phyloP scores from a whole-genome alignment of 495 filamentous ascomycete genomes.

The Cenococcum geophilum region DNA sequence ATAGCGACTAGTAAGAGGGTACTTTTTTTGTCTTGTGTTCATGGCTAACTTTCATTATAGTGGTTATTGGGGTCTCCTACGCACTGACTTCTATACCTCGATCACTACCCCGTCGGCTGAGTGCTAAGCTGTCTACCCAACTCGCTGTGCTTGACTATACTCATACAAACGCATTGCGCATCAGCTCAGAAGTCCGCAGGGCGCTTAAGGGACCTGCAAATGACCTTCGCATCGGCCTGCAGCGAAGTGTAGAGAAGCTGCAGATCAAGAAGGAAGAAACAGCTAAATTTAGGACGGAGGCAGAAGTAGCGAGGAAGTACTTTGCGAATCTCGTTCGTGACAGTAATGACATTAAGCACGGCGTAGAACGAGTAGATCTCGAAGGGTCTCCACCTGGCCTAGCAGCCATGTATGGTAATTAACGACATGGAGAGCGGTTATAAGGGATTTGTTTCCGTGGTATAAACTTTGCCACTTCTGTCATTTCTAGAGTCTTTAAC shows the following conservation, averaged over 20 bases:
- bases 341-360: conserved; percentile 60
- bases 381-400: conserved; percentile 57
- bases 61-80: conserved; percentile 66
- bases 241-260: conserved; percentile 76
- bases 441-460: not conserved
- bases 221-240: conserved; percentile 69
- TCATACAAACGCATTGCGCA: conserved; percentile 77
- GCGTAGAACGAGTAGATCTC: conserved; percentile 76
- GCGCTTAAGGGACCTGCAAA: conserved; percentile 80
- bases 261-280: conserved; percentile 71
- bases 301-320: conserved; percentile 41
- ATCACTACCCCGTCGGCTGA: conserved; percentile 81
- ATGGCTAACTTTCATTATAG: conserved; percentile 46
- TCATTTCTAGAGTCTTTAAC: not conserved
- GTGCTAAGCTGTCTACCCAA: conserved; percentile 71
- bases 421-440: not conserved
- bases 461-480: not conserved
- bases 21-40: not conserved
- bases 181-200: conserved; percentile 75
- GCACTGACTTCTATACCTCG: conserved; percentile 77
- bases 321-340: conserved; percentile 80
- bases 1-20: conserved; percentile 64
- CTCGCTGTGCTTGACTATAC: conserved; percentile 83
- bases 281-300: conserved; percentile 46
- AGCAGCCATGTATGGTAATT: conserved; percentile 17